These are phyloP conservation scores for Diplodia corticola DNA, from an alignment of 2,329 filamentous ascomycete genomes.

Conservation along the genomic window DNA sequence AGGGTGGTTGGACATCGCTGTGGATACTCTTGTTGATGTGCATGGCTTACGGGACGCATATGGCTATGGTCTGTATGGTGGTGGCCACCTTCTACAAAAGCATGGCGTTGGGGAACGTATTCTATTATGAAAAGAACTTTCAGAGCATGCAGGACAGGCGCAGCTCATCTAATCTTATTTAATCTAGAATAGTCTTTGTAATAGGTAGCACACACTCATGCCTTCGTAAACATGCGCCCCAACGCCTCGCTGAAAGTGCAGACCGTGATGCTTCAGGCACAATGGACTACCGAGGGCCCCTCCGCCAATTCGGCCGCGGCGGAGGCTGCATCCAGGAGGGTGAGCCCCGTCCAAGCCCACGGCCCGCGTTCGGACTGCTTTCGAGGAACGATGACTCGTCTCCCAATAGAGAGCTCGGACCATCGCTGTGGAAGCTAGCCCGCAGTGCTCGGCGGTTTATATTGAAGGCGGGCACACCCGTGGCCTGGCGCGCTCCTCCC, in stretches of 20 bases:
- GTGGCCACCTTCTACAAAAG: constrained; percentile 17
- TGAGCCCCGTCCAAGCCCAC: constrained; percentile 1
- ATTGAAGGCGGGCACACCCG: constrained; percentile 13
- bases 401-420: constrained; percentile 17
- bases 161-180: constrained; percentile 2
- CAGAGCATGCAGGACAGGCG: constrained; percentile 7
- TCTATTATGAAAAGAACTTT: neutral
- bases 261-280: neutral
- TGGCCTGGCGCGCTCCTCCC: constrained; percentile 7
- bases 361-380: constrained; percentile 11
- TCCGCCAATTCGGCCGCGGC: constrained; percentile 9
- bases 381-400: constrained; percentile 17
- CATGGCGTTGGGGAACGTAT: constrained; percentile 20
- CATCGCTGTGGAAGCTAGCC: constrained; percentile 19
- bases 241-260: neutral
- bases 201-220: constrained; percentile 8
- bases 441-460: constrained; percentile 7
- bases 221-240: neutral
- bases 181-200: constrained; percentile 6
- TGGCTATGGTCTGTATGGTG: constrained; percentile 11
- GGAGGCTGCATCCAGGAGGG: constrained; percentile 22
- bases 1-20: neutral
- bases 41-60: constrained; percentile 14
- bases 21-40: constrained; percentile 7
- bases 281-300: neutral